A percentile compares a stretch with the other conserved stretches of the same genome.
Evolutionary conservation across 306 rosid genomes (phyloP).

Genomic region (Vigna unguiculata): DNA sequence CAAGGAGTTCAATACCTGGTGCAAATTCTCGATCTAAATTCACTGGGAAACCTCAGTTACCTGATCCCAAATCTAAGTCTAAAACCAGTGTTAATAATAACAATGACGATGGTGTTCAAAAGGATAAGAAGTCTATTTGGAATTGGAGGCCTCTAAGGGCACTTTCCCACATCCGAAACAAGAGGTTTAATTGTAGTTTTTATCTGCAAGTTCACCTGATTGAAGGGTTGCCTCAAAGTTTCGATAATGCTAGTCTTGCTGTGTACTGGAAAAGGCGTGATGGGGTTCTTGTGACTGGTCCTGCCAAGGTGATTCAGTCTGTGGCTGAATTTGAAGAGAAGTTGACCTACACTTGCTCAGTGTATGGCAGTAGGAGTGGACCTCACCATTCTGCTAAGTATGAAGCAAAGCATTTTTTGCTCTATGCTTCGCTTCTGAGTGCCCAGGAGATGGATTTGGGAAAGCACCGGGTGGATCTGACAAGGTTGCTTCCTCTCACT

Average conservation of each 20-base stretch:
- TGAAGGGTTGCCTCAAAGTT: slow-evolving; percentile 69
- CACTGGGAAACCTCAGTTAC: slow-evolving; percentile 48
- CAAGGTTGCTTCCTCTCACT: slow-evolving; percentile 90
- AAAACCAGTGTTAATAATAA: slow-evolving; percentile 42
- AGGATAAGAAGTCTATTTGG: slow-evolving; percentile 94
- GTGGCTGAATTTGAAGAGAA: slow-evolving; percentile 77
- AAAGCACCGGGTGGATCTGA: slow-evolving; percentile 86
- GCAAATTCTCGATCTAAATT: slow-evolving; percentile 48
- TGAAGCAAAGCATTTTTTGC: slow-evolving; percentile 88
- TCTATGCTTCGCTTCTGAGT: slow-evolving; percentile 70
- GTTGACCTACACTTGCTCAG: slow-evolving; percentile 78
- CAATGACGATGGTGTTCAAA: slow-evolving; percentile 53
- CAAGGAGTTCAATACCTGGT: slow-evolving; percentile 51
- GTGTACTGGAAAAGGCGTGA: slow-evolving; percentile 92
- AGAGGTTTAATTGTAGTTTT: slow-evolving; percentile 85
- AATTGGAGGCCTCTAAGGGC: slow-evolving; percentile 88
- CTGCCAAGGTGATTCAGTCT: slow-evolving; percentile 64
- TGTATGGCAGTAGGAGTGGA: slow-evolving; percentile 89
- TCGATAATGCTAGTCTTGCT: slow-evolving; percentile 61
- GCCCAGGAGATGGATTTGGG: slow-evolving; percentile 83
- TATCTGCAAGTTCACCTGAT: slow-evolving; percentile 80
- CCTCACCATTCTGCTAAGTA: slow-evolving; percentile 95
- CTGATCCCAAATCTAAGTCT: slow-evolving; percentile 56
- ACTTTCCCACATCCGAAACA: slow-evolving; percentile 69
- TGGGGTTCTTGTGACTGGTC: slow-evolving; percentile 65